Base-by-base conservation (phyloP, 2,329 filamentous ascomycete species). In the Botrytis elliptica region DNA sequence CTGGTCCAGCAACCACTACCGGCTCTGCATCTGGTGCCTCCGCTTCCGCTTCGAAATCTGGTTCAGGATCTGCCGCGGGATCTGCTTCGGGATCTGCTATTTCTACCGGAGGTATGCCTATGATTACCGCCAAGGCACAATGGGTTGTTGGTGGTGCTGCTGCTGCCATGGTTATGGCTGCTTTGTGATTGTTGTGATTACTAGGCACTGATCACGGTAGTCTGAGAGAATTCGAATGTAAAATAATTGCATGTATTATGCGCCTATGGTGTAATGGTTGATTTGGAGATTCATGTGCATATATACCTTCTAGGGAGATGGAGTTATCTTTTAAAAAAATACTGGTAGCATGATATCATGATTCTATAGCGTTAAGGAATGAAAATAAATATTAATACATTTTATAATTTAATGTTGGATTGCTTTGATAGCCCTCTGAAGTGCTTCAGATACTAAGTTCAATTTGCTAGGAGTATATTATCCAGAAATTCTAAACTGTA, bases 151-250 rank as follows among this genome's bases (percentile, higher is more conserved):
- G 77, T 44, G 77, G 77, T 66, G 76, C 76, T 2, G 78, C 77
- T 7, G 77, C 74, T 10, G 78, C 33, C 84, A 77, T 76, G 55
- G 78, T 74, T n/a, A 73, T 76, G 60, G 77, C 76, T 42, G 78
- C 75, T 4, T 70, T 78, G 73, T 78, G 72, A 72, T 46, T 25
- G 40, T 22, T 22, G 46, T 7, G 25, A 55, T n/a, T 55, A n/a
- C 25, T n/a, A 55, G 49, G 12, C 49, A 16, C 25, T 55, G 6
- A 29, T n/a, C 49, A 16, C 18, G 57, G 12, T 57, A 29, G 40
- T 16, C 6, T 20, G 55, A 42, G n/a, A 22, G 8, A 1, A 7
- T 14, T 29, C 12, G 10, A 16, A 3, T 44, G 25, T 57, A 33
- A 68, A 42, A 0, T 16, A 18, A 52, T 9, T 57, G 36, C 38